Evolutionary conservation across 495 filamentous ascomycete species (phyloP), one percentile per base, ranked within the genome.

Genomic region (Hypoxylon trugodes): DNA sequence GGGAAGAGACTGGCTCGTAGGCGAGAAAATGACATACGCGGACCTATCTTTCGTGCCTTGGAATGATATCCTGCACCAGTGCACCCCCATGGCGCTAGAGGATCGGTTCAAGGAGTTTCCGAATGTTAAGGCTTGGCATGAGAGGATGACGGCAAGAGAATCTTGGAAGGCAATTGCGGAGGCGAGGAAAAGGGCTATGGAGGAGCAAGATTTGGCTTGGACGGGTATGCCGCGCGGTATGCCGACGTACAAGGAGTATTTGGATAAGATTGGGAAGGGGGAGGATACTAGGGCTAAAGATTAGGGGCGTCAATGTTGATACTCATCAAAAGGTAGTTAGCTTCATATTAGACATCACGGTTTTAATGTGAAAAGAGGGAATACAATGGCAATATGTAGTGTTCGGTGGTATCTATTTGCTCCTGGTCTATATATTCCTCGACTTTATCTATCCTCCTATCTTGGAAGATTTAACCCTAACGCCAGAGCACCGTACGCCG

Each of bases 1-100:
- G 7, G 61, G 59, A 16, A 73, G 69, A 37, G 35, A 64, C 15
- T 87, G 71, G 53, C 77, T 86, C 0, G 80, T 86, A 1, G 82
- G 83, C 10, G 28, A 30, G 28, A 30, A 30, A 10, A 30, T 30
- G 28, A 30, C 28, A 10, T 30, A 30, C 28, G 28, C 28, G 4
- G 28, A 30, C 28, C 10, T 30, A 10, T 4, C 28, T 5, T 30
- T 30, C 28, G 28, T 30, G 28, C 28, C 28, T 30, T 30, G 28
- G 28, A 30, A 30, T 10, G 28, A 30, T 10, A 30, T 30, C 28
- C 28, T 30, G 28, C 28, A 30, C 10, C 28, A 30, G 28, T 30
- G 28, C 28, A 10, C 10, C 5, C 28, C 28, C 5, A 30, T 30
- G 28, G 28, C 4, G 28, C 28, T 30, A 30, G 28, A 30, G 28